phyloP scores from a whole-genome alignment of 2,329 filamentous ascomycete genomes.

The Colletotrichum sp. region DNA sequence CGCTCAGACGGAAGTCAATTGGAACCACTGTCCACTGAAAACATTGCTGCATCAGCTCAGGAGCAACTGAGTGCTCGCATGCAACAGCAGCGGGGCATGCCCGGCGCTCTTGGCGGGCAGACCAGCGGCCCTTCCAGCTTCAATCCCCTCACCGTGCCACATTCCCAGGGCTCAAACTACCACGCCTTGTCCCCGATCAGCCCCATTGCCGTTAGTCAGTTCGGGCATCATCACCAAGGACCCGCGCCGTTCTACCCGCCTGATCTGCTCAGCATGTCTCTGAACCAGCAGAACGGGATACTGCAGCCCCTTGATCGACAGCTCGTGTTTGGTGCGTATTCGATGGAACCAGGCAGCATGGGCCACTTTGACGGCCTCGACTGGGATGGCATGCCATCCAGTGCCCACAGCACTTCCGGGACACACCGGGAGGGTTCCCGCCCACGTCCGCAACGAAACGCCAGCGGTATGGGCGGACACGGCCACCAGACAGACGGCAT shows the following conservation, averaged over 20 bases:
- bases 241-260: conserved; percentile 50
- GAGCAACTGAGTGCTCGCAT: conserved; percentile 38
- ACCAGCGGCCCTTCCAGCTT: conserved; percentile 44
- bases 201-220: conserved; percentile 48
- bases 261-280: conserved; percentile 58
- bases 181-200: conserved; percentile 58
- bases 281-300: conserved; percentile 56
- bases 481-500: conserved; percentile 23
- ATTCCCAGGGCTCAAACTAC: conserved; percentile 47
- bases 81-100: conserved; percentile 48
- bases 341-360: conserved; percentile 50
- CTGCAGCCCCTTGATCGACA: conserved; percentile 77
- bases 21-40: conserved; percentile 22
- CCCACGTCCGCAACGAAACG: conserved; percentile 23
- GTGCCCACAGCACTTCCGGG: conserved; percentile 30
- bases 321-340: conserved; percentile 78
- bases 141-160: conserved; percentile 45
- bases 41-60: conserved; percentile 38
- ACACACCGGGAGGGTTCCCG: conserved; percentile 22
- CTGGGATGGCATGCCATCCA: conserved; percentile 48
- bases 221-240: conserved; percentile 40
- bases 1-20: conserved; percentile 21
- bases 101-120: conserved; percentile 45
- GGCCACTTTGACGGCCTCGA: conserved; percentile 44
- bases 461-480: conserved; percentile 34